Conservation (phyloP, 257 asterid genomes). For the Primulina eburnea region DNA sequence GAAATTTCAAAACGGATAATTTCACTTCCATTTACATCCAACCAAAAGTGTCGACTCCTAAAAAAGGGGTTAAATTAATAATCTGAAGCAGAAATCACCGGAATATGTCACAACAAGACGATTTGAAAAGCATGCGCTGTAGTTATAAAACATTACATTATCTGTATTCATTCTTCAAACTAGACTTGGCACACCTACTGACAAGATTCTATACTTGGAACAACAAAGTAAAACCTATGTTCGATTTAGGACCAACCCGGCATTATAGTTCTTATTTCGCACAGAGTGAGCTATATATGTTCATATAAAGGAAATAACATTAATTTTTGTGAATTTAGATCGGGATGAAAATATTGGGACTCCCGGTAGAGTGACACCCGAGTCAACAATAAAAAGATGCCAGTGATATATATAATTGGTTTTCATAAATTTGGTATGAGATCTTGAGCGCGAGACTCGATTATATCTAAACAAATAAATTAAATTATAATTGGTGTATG, state of each 20-base stretch:
- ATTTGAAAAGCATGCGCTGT: too few species aligned
- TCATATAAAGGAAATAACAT: not conserved
- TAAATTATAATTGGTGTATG: too few species aligned
- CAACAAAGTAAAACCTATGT: not conserved
- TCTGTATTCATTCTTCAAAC: too few species aligned
- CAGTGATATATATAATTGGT: too few species aligned
- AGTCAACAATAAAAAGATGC: slow-evolving; percentile 36
- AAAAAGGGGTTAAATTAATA: not conserved
- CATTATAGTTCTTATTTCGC: not conserved
- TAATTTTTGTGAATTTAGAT: not conserved
- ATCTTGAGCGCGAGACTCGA: too few species aligned
- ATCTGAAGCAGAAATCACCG: not conserved
- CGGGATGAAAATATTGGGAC: slow-evolving; percentile 40
- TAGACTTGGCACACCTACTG: too few species aligned
- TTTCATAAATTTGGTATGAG: too few species aligned
- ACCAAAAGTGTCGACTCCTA: not conserved
- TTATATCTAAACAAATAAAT: too few species aligned
- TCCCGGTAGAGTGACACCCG: slow-evolving; percentile 38
- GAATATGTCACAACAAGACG: too few species aligned
- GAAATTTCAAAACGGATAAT: too few species aligned
- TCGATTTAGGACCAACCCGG: not conserved
- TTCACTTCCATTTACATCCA: too few species aligned
- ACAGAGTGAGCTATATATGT: not conserved
- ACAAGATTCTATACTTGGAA: not conserved
- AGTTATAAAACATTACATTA: too few species aligned